These are phyloP conservation scores for Ceratonia siliqua DNA, from an alignment of 306 rosid genomes.

Conservation along the genomic window DNA sequence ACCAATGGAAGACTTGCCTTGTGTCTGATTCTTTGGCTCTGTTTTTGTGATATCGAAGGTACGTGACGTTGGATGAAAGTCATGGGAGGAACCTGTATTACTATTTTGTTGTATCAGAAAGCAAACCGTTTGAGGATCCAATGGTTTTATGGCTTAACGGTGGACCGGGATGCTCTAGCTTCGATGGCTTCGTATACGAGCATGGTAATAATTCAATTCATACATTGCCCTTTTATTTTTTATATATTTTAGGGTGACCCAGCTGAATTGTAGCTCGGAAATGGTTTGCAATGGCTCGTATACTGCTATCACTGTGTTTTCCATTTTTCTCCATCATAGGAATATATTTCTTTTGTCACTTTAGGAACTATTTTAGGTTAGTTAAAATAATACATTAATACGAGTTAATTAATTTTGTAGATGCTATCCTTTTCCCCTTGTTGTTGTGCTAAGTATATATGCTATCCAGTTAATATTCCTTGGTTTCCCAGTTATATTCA, in stretches of 20 bases:
- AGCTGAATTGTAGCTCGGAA: too few relatives aligned
- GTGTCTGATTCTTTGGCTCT: neutral
- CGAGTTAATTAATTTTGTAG: too few relatives aligned
- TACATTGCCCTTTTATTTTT: neutral
- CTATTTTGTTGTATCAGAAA: conserved; percentile 72
- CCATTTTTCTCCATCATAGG: too few relatives aligned
- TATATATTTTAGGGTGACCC: neutral
- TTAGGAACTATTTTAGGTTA: too few relatives aligned
- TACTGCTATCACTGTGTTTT: too few relatives aligned
- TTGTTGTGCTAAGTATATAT: too few relatives aligned
- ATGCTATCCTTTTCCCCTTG: too few relatives aligned
- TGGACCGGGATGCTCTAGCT: conserved; percentile 94
- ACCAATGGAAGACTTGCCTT: neutral
- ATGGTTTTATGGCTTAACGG: conserved; percentile 91
- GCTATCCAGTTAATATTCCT: too few relatives aligned
- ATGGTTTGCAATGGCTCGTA: too few relatives aligned
- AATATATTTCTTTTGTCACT: too few relatives aligned
- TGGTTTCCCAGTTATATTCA: too few relatives aligned
- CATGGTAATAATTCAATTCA: conserved; percentile 50
- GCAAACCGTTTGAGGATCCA: conserved; percentile 68
- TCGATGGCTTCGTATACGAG: conserved; percentile 84
- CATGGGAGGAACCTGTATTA: conserved; percentile 73
- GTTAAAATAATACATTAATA: too few relatives aligned
- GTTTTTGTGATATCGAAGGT: conserved; percentile 37
- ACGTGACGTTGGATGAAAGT: conserved; percentile 44